A percentile compares a stretch with the other conserved stretches of the same genome.
Evolutionary conservation across 2,329 filamentous ascomycete species (phyloP).

Genomic region (Beauveria asiatica): DNA sequence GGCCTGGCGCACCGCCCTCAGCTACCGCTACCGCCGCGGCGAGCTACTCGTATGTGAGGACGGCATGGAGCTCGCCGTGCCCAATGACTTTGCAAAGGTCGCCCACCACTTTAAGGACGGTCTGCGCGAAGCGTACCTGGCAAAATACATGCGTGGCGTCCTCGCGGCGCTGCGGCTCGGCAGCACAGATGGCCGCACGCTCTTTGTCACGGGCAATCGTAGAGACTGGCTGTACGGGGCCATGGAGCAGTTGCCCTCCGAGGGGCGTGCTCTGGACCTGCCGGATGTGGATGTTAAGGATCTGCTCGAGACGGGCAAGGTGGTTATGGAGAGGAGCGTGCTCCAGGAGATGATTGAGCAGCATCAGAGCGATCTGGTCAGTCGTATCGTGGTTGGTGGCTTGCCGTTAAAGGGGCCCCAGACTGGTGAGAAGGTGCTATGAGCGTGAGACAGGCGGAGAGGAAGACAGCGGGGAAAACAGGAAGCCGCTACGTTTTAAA

Average conservation of each 20-base stretch:
- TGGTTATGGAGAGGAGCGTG: conserved; percentile 79
- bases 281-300: conserved; percentile 95
- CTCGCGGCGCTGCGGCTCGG: conserved; percentile 65
- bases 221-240: conserved; percentile 58
- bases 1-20: conserved; percentile 89
- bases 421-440: conserved; percentile 31
- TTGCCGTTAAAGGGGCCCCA: conserved; percentile 24
- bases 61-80: conserved; percentile 57
- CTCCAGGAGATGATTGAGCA: conserved; percentile 64
- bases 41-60: conserved; percentile 82
- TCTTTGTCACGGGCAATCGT: conserved; percentile 60
- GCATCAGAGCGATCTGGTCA: conserved; percentile 60
- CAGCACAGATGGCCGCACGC: conserved; percentile 56
- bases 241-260: conserved; percentile 52
- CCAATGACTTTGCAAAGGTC: conserved; percentile 39
- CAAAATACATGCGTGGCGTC: conserved; percentile 57
- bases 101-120: conserved; percentile 36
- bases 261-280: conserved; percentile 61
- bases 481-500: background rate
- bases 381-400: conserved; percentile 37
- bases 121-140: conserved; percentile 47
- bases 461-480: background rate
- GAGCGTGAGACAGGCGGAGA: background rate
- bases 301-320: conserved; percentile 70
- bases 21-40: conserved; percentile 79